Evolutionary conservation across 345 rosid genomes (phyloP).

Genomic region (Salix brachista): DNA sequence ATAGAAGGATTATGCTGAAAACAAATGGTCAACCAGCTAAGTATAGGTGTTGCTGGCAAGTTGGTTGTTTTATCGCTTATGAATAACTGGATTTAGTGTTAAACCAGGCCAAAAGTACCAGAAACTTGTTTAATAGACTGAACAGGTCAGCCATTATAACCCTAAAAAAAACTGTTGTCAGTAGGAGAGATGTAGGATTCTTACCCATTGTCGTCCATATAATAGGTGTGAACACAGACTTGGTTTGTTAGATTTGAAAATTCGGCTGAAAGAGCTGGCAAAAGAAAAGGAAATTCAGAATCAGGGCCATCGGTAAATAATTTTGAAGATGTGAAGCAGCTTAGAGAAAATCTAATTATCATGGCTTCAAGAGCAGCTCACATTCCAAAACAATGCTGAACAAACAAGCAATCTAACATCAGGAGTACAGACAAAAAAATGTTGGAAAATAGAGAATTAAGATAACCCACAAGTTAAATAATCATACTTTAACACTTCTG

Average conservation of each 20-base stretch:
- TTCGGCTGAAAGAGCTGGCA: constrained; percentile 72
- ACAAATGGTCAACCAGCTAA: background rate
- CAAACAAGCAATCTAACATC: background rate
- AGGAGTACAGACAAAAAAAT: background rate
- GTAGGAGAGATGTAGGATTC: constrained; percentile 11
- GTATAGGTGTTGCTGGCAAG: background rate
- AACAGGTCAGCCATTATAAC: background rate
- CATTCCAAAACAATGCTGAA: background rate
- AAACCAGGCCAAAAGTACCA: background rate
- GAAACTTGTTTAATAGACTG: background rate
- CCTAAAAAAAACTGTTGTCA: background rate
- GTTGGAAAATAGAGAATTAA: background rate
- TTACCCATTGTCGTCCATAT: constrained; percentile 82
- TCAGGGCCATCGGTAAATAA: background rate
- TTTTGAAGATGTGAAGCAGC: background rate
- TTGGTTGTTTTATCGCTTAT: background rate
- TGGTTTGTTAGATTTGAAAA: constrained; percentile 76
- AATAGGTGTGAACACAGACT: constrained; percentile 48
- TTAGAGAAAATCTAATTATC: background rate
- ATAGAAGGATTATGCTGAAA: background rate
- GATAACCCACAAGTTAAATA: background rate
- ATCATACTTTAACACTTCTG: background rate
- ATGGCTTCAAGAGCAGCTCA: background rate
- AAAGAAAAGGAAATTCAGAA: constrained; percentile 1
- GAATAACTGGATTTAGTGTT: background rate